These are phyloP conservation scores for Apiospora sp. DNA, from an alignment of 2,329 filamentous ascomycete species.

Conservation along the genomic window DNA sequence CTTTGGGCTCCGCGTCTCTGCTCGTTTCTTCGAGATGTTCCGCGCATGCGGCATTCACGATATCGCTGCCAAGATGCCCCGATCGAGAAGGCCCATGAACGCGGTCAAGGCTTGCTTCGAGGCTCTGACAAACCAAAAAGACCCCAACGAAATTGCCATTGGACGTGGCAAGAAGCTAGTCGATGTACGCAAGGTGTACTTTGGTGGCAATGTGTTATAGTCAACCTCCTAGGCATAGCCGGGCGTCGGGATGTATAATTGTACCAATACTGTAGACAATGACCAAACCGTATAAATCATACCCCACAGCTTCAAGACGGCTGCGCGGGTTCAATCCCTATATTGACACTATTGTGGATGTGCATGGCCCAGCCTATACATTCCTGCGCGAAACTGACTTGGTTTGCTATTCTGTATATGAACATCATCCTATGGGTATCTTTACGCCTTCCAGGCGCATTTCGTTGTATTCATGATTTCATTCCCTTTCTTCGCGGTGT, in stretches of 20 bases:
- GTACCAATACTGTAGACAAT: conserved; percentile 23
- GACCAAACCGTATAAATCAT: conserved; percentile 1
- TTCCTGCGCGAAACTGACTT: not conserved
- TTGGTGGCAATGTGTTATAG: conserved; percentile 77
- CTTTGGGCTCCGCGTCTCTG: conserved; percentile 91
- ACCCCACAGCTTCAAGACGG: not conserved
- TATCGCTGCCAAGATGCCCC: conserved; percentile 81
- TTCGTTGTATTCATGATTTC: conserved; percentile 14
- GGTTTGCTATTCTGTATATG: not conserved
- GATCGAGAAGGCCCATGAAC: conserved; percentile 96
- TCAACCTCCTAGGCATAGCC: not conserved
- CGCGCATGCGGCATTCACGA: conserved; percentile 87
- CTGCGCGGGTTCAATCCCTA: not conserved
- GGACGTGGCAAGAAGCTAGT: conserved; percentile 94
- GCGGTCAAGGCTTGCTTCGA: conserved; percentile 90
- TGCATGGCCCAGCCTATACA: not conserved
- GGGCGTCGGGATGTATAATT: conserved; percentile 20
- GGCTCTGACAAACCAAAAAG: conserved; percentile 81
- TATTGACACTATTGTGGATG: not conserved
- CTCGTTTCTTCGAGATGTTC: conserved; percentile 94
- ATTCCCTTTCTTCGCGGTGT: not conserved
- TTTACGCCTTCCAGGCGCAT: conserved; percentile 9
- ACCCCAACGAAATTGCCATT: conserved; percentile 89
- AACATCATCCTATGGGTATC: conserved; percentile 6
- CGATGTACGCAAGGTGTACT: conserved; percentile 96